A percentile compares a stretch with the other conserved stretches of the same genome.
Evolutionary conservation across 345 rosid species (phyloP).

Genomic region (Carallia pectinifolia): DNA sequence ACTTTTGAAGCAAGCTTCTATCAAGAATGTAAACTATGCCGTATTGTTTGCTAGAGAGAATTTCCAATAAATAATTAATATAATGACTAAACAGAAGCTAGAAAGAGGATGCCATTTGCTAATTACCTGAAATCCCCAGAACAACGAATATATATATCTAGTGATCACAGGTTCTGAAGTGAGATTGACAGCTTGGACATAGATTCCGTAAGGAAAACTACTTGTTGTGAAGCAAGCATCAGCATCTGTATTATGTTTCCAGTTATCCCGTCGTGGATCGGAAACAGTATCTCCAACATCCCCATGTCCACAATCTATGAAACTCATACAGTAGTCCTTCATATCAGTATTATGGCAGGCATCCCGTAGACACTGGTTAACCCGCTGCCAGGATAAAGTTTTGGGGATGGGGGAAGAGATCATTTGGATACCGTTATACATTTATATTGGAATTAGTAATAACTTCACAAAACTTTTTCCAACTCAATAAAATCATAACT

Average conservation of each 20-base stretch:
- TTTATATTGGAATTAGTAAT: not conserved
- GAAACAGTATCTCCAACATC: accelerated
- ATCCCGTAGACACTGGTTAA: constrained; percentile 72
- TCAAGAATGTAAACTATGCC: not conserved
- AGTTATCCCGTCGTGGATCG: not conserved
- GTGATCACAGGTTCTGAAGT: constrained; percentile 37
- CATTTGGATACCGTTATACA: not conserved
- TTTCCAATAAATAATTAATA: not conserved
- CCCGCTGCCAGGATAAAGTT: constrained; percentile 55
- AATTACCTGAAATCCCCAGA: constrained; percentile 94
- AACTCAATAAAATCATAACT: not conserved
- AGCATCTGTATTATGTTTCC: constrained; percentile 42
- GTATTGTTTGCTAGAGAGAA: not conserved
- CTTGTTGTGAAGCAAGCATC: constrained; percentile 44
- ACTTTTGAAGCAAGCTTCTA: not conserved
- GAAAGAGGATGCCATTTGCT: not conserved
- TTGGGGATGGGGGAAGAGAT: not conserved
- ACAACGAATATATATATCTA: constrained; percentile 73
- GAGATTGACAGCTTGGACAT: constrained; percentile 50
- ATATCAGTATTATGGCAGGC: constrained; percentile 40
- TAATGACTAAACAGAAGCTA: not conserved
- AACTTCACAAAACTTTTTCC: not conserved
- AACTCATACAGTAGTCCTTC: constrained; percentile 7
- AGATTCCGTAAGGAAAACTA: constrained; percentile 63
- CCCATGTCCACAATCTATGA: constrained; percentile 67